These are phyloP conservation scores for Lipomyces sp. DNA, from an alignment of 805 yeast species.

Conservation along the genomic window DNA sequence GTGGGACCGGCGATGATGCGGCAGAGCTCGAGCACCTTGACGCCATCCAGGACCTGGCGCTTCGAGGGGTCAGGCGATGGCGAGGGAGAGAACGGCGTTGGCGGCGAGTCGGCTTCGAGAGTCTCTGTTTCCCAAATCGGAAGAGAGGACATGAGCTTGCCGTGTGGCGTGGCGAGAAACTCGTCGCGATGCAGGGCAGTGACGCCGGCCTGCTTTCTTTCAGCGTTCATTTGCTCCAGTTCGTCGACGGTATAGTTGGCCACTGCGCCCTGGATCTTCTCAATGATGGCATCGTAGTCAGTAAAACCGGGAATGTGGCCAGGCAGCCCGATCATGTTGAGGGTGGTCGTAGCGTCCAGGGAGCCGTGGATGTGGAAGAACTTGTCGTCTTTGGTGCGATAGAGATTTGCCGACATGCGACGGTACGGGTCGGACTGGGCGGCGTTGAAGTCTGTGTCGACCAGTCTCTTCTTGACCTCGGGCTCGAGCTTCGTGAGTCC, in stretches of 20 bases:
- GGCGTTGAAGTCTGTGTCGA: constrained; percentile 32
- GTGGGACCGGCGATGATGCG: constrained; percentile 41
- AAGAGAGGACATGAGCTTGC: constrained; percentile 31
- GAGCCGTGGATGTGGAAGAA: constrained; percentile 39
- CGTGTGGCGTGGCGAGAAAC: constrained; percentile 37
- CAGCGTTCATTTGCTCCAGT: constrained; percentile 35
- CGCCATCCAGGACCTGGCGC: constrained; percentile 35
- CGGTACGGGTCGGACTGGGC: constrained; percentile 37
- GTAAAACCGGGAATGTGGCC: constrained; percentile 31
- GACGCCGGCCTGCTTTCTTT: constrained; percentile 39
- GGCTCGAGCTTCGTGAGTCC: constrained; percentile 36
- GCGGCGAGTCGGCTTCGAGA: constrained; percentile 35
- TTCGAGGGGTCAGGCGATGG: not conserved
- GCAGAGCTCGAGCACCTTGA: constrained; percentile 39
- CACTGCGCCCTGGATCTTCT: constrained; percentile 17
- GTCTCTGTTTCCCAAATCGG: constrained; percentile 30
- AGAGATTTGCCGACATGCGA: constrained; percentile 39
- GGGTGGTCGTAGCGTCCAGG: constrained; percentile 37
- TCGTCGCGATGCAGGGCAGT: constrained; percentile 36
- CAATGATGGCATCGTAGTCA: constrained; percentile 34
- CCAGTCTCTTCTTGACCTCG: constrained; percentile 22
- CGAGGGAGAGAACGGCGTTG: constrained; percentile 31
- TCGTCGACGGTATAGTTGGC: constrained; percentile 35
- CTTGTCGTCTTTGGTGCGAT: constrained; percentile 34
- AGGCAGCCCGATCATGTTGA: constrained; percentile 40